A percentile compares a stretch with the other conserved stretches of the same genome.
These are phyloP conservation scores for Triangularia setosa DNA, from an alignment of 2,329 filamentous ascomycete genomes.

Conservation along the genomic window DNA sequence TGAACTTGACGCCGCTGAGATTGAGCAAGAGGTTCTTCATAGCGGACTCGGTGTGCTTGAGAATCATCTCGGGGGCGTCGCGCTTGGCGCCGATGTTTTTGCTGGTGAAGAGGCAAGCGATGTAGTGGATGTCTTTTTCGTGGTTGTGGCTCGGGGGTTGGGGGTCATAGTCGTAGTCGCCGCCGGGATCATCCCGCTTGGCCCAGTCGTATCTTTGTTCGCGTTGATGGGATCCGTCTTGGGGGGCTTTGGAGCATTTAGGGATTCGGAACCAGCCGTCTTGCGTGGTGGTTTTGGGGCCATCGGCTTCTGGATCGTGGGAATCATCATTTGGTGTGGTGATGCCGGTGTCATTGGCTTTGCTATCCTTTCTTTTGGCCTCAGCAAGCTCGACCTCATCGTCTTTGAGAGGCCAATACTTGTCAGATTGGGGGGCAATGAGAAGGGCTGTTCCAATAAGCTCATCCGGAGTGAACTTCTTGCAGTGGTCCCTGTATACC, in stretches of 20 bases:
- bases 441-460: conserved; percentile 22
- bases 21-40: conserved; percentile 21
- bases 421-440: conserved; percentile 16
- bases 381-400: neutral
- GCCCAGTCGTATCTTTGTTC: neutral
- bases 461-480: conserved; percentile 2
- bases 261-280: neutral
- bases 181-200: no score
- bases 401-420: neutral
- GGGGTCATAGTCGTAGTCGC: no score
- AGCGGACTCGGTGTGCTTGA: conserved; percentile 14
- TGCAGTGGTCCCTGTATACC: conserved; percentile 20
- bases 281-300: neutral
- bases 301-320: neutral
- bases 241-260: neutral
- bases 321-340: neutral
- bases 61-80: conserved; percentile 16
- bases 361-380: neutral
- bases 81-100: conserved; percentile 3
- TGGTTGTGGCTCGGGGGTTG: neutral
- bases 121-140: conserved; percentile 11
- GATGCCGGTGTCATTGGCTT: neutral
- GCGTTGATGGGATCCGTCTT: neutral
- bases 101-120: conserved; percentile 23
- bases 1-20: conserved; percentile 3